phyloP scores from a whole-genome alignment of 2,329 filamentous ascomycete genomes.

The Orbilia blumenaviensis region DNA sequence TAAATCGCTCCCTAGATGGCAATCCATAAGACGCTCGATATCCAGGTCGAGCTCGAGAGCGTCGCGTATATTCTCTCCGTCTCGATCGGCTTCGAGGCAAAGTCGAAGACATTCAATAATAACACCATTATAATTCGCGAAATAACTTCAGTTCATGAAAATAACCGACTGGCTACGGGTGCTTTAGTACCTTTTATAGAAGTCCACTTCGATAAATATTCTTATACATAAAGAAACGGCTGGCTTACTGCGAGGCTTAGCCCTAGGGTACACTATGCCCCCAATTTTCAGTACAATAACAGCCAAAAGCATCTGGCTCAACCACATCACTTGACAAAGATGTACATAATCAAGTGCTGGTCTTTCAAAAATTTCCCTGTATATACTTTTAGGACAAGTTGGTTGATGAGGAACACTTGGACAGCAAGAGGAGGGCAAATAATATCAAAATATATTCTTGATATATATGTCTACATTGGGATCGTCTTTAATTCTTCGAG shows the following conservation, averaged over 20 bases:
- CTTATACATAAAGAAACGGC: not conserved
- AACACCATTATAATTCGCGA: slow-evolving; percentile 12
- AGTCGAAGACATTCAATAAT: slow-evolving; percentile 49
- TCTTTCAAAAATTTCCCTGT: slow-evolving; percentile 24
- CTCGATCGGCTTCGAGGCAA: slow-evolving; percentile 29
- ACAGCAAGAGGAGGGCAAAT: not conserved
- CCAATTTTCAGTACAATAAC: not conserved
- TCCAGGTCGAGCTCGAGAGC: slow-evolving; percentile 49
- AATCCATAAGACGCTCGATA: slow-evolving; percentile 45
- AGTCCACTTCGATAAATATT: not conserved
- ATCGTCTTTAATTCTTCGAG: slow-evolving; percentile 67
- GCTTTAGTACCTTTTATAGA: not conserved
- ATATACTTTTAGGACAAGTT: not conserved
- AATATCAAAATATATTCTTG: not conserved
- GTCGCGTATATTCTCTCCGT: slow-evolving; percentile 35
- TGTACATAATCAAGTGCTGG: slow-evolving; percentile 35
- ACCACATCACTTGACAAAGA: slow-evolving; percentile 9
- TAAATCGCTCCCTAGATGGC: slow-evolving; percentile 32
- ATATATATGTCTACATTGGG: slow-evolving; percentile 27
- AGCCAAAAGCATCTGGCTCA: not conserved
- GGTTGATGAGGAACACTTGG: not conserved
- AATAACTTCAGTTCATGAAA: not conserved
- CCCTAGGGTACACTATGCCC: not conserved
- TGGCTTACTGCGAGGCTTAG: no score
- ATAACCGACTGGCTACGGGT: not conserved